These are phyloP conservation scores for Wallacemonas sp. DNA, from an alignment of 208 protist genomes.

Conservation along the genomic window DNA sequence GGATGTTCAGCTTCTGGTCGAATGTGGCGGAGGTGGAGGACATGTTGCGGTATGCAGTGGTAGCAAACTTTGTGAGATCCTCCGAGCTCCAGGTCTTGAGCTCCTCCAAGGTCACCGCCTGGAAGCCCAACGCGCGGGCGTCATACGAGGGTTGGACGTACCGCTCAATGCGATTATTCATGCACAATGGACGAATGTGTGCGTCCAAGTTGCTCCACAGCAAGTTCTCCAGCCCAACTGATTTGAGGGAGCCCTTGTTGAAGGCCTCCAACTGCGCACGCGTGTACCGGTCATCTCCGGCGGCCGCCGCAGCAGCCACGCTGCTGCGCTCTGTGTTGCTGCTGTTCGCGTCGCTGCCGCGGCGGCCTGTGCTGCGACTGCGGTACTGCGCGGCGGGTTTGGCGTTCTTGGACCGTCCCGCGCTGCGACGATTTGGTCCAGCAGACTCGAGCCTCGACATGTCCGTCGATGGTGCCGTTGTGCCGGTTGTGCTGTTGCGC, in stretches of 20 bases:
- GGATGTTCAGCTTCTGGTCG: conserved; percentile 74
- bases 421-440: conserved; percentile 22
- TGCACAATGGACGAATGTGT: conserved; percentile 87
- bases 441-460: not conserved
- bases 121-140: conserved; percentile 56
- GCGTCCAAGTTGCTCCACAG: conserved; percentile 72
- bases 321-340: too few relatives aligned
- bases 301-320: not conserved
- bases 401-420: not conserved
- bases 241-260: not conserved
- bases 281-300: conserved; percentile 6
- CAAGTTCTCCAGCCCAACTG: conserved; percentile 26
- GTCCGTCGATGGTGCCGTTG: not conserved
- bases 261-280: conserved; percentile 6
- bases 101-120: conserved; percentile 46
- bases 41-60: conserved; percentile 48
- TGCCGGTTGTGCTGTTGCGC: not conserved
- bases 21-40: conserved; percentile 22
- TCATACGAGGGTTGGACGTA: conserved; percentile 73
- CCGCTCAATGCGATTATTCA: conserved; percentile 88
- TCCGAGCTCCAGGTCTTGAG: conserved; percentile 50
- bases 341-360: not conserved
- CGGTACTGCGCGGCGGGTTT: conserved; percentile 2
- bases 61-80: conserved; percentile 58
- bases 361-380: conserved; percentile 12